A percentile compares a stretch with the other conserved stretches of the same genome.
These are phyloP conservation scores for Sordariomycetes sp. DNA, from an alignment of 2,329 filamentous ascomycete species.

Conservation along the genomic window DNA sequence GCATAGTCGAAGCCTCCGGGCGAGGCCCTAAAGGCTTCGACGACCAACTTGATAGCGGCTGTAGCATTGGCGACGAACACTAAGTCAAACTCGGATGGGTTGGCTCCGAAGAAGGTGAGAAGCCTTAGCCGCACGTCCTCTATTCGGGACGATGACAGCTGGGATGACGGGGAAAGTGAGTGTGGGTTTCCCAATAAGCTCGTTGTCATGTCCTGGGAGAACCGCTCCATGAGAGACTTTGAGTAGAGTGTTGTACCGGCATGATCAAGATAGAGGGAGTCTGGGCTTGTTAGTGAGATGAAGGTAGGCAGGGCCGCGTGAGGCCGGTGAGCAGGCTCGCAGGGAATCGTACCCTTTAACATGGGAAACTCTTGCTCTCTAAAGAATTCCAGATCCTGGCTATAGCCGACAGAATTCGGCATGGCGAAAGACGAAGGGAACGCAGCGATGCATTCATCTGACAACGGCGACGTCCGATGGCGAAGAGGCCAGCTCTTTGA, in stretches of 20 bases:
- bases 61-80: slow-evolving; percentile 51
- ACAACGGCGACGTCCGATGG: background rate
- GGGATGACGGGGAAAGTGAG: slow-evolving; percentile 46
- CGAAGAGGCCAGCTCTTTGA: background rate
- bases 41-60: slow-evolving; percentile 48
- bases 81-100: slow-evolving; percentile 44
- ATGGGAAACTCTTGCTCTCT: slow-evolving; percentile 53
- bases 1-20: slow-evolving; percentile 39
- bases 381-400: slow-evolving; percentile 43
- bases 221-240: slow-evolving; percentile 40
- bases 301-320: background rate
- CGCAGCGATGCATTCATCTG: background rate
- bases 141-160: slow-evolving; percentile 40
- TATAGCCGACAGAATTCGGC: slow-evolving; percentile 29
- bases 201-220: slow-evolving; percentile 37
- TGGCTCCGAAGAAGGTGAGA: slow-evolving; percentile 43
- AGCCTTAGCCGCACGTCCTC: slow-evolving; percentile 39
- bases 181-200: slow-evolving; percentile 58
- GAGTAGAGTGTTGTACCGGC: slow-evolving; percentile 44
- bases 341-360: slow-evolving; percentile 40
- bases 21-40: slow-evolving; percentile 40
- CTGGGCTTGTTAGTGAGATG: slow-evolving; percentile 13
- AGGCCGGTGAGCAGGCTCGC: background rate
- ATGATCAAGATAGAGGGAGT: slow-evolving; percentile 40
- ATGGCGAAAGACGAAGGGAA: background rate